Conservation (phyloP, 2,329 filamentous ascomycete species). For the Colletotrichum higginsianum region DNA sequence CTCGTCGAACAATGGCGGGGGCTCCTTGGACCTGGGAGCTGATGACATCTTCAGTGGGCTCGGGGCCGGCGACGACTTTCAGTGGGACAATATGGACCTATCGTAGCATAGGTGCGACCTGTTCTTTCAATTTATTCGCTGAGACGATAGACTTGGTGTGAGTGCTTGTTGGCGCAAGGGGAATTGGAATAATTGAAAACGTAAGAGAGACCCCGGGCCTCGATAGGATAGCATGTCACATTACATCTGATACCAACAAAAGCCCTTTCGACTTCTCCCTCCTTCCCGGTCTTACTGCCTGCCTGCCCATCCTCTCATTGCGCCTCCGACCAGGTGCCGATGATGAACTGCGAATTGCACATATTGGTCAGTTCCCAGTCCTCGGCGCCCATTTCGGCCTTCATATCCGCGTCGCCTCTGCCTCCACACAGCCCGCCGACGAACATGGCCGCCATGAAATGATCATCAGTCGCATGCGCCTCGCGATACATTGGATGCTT, state of each 20-base stretch:
- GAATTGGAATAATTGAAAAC: background rate
- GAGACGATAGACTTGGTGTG: background rate
- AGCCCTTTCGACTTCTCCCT: slow-evolving; percentile 2
- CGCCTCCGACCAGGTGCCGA: slow-evolving; percentile 56
- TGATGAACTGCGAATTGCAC: slow-evolving; percentile 73
- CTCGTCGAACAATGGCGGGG: slow-evolving; percentile 52
- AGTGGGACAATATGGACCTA: slow-evolving; percentile 57
- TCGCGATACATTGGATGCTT: slow-evolving; percentile 77
- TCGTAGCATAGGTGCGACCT: slow-evolving; percentile 7
- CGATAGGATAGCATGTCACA: slow-evolving; percentile 10
- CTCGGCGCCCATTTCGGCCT: slow-evolving; percentile 67
- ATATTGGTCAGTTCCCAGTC: slow-evolving; percentile 78
- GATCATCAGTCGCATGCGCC: slow-evolving; percentile 79
- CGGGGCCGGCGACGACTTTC: slow-evolving; percentile 62
- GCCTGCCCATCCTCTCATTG: slow-evolving; percentile 9
- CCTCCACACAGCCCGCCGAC: slow-evolving; percentile 70
- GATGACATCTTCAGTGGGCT: slow-evolving; percentile 56
- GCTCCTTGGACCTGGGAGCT: slow-evolving; percentile 55
- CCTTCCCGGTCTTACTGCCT: background rate
- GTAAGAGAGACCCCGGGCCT: background rate
- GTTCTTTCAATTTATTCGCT: background rate
- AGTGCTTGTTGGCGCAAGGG: background rate
- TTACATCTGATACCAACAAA: slow-evolving; percentile 36
- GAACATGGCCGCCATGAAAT: slow-evolving; percentile 78
- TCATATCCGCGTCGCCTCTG: slow-evolving; percentile 59